Conservation (phyloP, 306 rosid species). For the Begonia peltatifolia region DNA sequence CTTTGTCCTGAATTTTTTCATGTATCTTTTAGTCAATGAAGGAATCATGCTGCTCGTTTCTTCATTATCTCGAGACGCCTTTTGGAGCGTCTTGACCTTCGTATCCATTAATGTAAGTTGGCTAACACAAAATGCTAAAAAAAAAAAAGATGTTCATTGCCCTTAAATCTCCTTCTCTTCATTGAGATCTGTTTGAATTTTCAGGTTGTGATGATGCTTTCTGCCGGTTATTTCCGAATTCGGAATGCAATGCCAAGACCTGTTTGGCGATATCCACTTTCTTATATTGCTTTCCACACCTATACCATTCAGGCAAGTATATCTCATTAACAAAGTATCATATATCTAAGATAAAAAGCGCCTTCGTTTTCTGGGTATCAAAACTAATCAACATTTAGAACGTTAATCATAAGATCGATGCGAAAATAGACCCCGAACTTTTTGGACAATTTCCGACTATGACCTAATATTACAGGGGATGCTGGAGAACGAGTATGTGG, state of each 20-base stretch:
- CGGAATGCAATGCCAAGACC: slow-evolving; percentile 71
- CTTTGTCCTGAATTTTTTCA: slow-evolving; percentile 89
- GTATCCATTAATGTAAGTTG: slow-evolving; percentile 67
- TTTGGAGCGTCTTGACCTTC: slow-evolving; percentile 72
- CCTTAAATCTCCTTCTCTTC: slow-evolving; percentile 7
- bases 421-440: too few relatives aligned
- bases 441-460: too few relatives aligned
- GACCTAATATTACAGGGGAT: slow-evolving; percentile 39
- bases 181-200: slow-evolving; percentile 8
- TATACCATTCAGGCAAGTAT: slow-evolving; percentile 78
- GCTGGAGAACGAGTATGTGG: slow-evolving; percentile 89
- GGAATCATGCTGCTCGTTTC: slow-evolving; percentile 70
- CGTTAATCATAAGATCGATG: neutral
- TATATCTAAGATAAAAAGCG: too few relatives aligned
- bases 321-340: neutral
- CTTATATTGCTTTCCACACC: slow-evolving; percentile 81
- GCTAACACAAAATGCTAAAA: neutral
- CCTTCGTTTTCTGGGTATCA: neutral
- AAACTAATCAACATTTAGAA: neutral
- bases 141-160: neutral
- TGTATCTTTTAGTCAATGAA: slow-evolving; percentile 80
- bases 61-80: slow-evolving; percentile 63
- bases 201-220: slow-evolving; percentile 95
- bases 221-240: slow-evolving; percentile 89
- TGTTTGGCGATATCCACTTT: slow-evolving; percentile 77